These are phyloP conservation scores for Rhododendron simsii DNA, from an alignment of 148 eudicot species.

Conservation along the genomic window DNA sequence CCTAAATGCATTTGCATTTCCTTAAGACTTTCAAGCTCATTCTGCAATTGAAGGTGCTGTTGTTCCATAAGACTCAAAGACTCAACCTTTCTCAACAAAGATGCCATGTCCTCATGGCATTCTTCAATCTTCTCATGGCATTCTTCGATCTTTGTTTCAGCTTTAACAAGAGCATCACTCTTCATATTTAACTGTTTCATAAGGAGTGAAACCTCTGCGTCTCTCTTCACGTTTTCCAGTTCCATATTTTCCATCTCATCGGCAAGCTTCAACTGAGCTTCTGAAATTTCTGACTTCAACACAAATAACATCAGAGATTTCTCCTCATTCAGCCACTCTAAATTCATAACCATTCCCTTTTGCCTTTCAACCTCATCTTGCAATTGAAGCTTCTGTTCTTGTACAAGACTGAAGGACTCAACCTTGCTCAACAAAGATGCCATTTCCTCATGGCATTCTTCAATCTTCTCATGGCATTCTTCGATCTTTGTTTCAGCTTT, in stretches of 20 bases:
- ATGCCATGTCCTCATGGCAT: slow-evolving; percentile 23
- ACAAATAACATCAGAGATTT: slow-evolving; percentile 49
- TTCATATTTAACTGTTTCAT: slow-evolving; percentile 42
- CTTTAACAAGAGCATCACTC: slow-evolving; percentile 21
- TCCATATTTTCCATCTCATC: slow-evolving; percentile 15
- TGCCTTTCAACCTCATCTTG: slow-evolving; percentile 5
- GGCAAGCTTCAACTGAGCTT: slow-evolving; percentile 19
- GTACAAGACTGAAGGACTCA: slow-evolving; percentile 17
- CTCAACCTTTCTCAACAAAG: slow-evolving; percentile 12
- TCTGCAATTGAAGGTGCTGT: slow-evolving; percentile 25
- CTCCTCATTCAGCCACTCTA: slow-evolving; percentile 69
- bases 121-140: slow-evolving; percentile 6
- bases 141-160: slow-evolving; percentile 8
- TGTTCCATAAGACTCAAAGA: slow-evolving; percentile 22
- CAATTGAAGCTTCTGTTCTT: slow-evolving; percentile 28
- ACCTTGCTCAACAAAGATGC: slow-evolving; percentile 9
- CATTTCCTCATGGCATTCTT: slow-evolving; percentile 24
- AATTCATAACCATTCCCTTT: slow-evolving; percentile 21
- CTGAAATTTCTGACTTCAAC: slow-evolving; percentile 37
- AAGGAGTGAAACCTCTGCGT: slow-evolving; percentile 20
- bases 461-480: slow-evolving; percentile 6
- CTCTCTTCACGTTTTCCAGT: slow-evolving; percentile 18
- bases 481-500: slow-evolving; percentile 12
- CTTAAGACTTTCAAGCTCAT: slow-evolving; percentile 35
- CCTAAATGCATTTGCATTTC: slow-evolving; percentile 50